Evolutionary conservation across 371 early-diverging fungal species (phyloP).

Genomic region (Dipsacomyces acuminosporus): DNA sequence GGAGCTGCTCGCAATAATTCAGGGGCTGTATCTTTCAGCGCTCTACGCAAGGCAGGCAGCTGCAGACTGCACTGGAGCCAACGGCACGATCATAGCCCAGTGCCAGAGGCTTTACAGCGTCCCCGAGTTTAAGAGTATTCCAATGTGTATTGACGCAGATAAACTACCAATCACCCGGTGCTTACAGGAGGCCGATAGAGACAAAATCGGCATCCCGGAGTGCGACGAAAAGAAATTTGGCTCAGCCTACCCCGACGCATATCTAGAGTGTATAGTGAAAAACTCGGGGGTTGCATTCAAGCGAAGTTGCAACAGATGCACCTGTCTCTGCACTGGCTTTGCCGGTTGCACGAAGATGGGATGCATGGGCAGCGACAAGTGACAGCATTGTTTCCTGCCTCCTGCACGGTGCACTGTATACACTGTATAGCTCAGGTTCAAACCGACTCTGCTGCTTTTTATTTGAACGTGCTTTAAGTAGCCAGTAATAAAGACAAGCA

Average conservation of each 20-base stretch:
- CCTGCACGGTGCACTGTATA: too few relatives aligned
- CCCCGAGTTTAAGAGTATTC: background rate
- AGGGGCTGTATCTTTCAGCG: background rate
- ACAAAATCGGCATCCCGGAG: background rate
- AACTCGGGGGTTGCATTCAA: background rate
- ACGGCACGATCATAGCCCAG: background rate
- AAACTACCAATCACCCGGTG: background rate
- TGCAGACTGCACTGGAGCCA: background rate
- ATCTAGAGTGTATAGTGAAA: background rate
- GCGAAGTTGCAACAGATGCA: background rate
- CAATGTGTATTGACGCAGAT: background rate
- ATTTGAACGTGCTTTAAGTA: too few relatives aligned
- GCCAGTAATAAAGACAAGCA: background rate
- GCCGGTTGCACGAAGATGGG: background rate
- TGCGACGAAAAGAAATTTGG: background rate
- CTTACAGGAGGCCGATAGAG: background rate
- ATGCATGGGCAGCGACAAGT: background rate
- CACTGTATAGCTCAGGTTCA: too few relatives aligned
- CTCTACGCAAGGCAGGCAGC: background rate
- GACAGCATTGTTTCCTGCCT: too few relatives aligned
- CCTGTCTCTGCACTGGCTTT: background rate
- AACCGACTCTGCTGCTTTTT: too few relatives aligned
- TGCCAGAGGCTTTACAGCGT: conserved; percentile 1
- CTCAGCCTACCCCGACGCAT: background rate
- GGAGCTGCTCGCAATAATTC: background rate